Percentiles rank a stretch among this genome's conserved stretches.
phyloP scores from a whole-genome alignment of 345 rosid species.

The Mercurialis annua region DNA sequence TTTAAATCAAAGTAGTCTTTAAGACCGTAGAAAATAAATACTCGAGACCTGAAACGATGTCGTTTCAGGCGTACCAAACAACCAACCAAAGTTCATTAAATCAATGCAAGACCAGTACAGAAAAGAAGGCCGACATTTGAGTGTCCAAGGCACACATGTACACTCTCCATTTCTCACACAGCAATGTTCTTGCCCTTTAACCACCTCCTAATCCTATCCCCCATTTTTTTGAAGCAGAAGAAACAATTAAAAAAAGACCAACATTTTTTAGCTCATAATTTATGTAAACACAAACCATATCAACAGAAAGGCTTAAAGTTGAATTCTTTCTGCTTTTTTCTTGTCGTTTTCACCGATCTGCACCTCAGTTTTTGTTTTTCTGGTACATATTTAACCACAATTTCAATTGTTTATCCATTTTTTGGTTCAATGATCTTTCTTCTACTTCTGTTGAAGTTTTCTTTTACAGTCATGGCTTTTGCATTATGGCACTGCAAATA shows the following conservation, averaged over 20 bases:
- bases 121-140: slow-evolving; percentile 11
- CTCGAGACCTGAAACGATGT: not conserved
- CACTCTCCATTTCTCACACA: not conserved
- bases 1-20: too few species aligned
- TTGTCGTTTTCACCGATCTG: slow-evolving; percentile 8
- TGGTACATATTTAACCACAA: not conserved
- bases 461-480: too few species aligned
- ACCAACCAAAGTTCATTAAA: too few species aligned
- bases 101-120: too few species aligned
- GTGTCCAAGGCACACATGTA: slow-evolving; percentile 7
- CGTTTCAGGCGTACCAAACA: not conserved
- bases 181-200: not conserved
- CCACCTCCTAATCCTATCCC: not conserved
- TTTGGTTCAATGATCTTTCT: not conserved
- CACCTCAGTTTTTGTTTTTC: not conserved
- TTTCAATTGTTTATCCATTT: not conserved
- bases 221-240: not conserved
- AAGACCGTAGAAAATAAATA: too few species aligned
- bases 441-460: not conserved
- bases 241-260: not conserved
- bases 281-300: not conserved
- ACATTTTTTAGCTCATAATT: not conserved
- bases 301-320: not conserved
- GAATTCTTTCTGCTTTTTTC: not conserved
- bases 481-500: too few species aligned